Base-by-base conservation (phyloP, 2,329 filamentous ascomycete species). In the Geosmithia morbida region DNA sequence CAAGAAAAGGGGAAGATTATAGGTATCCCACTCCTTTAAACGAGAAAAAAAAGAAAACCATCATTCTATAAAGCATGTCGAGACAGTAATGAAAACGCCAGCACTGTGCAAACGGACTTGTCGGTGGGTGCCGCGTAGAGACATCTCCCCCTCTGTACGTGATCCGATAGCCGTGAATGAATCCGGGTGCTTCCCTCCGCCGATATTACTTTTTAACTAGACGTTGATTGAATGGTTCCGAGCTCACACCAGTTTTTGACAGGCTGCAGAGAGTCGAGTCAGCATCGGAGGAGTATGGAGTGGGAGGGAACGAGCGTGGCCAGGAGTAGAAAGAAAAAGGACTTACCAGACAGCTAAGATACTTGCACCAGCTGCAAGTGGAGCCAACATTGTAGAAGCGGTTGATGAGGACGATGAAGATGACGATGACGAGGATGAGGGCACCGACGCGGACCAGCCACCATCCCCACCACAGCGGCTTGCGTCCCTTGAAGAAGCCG, bases 381-480 rank as follows among this genome's bases (percentile, higher is more conserved):
- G 79, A 79, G 50, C 77, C 75, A 61, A 83, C 81, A 52, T 77
- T 77, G 66, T 97, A 97, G 61, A 98, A 98, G 67, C 96, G 92
- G 60, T 88, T 81, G 50, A 97, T 64, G 47, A 98, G 70, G 43
- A 96, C 67, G 51, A 95, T 85, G 61, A 97, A 96, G 1, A 83
- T 83, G 41, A 94, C 75, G 37, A 95, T 71, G 33, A 89, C 84
- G n/a, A 81, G 75, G 7, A 95, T 75, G 46, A 98, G 68, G 20
- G 84, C 82, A 0, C 75, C 87, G 1, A 77, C 85, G 17, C 92
- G 78, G 26, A 97, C 74, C 19, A 95, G 65, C 90, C 90, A 97
- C 92, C 92, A 98, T 6, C 70, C 84, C 92, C 92, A 98, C 92
- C 92, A 98, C 7, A 95, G 72, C 19, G 85, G 84, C 62, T 94